Percentiles rank a stretch among this genome's conserved stretches.
Evolutionary conservation across 2,329 filamentous ascomycete genomes (phyloP).

Genomic region (Ophiostoma sp.): DNA sequence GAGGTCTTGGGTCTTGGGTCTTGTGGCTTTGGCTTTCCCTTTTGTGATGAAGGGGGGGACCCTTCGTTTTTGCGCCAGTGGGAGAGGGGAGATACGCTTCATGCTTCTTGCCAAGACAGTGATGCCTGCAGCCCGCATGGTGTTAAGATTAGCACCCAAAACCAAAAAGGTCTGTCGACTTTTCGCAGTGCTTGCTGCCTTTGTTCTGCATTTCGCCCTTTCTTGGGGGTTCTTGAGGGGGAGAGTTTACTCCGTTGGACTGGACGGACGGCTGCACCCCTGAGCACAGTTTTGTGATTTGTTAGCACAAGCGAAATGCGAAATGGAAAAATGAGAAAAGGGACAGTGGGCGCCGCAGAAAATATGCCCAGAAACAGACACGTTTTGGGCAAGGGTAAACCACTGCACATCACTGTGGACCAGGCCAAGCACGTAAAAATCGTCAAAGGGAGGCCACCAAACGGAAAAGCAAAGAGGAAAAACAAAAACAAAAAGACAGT

Average conservation of each 20-base stretch:
- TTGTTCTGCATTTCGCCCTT: background rate
- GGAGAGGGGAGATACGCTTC: background rate
- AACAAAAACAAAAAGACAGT: background rate
- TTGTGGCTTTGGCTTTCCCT: too few species aligned
- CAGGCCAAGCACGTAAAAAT: background rate
- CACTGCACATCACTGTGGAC: background rate
- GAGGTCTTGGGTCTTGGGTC: background rate
- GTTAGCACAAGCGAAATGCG: background rate
- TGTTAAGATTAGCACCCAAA: background rate
- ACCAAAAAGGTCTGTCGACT: background rate
- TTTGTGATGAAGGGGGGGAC: background rate
- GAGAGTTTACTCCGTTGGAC: background rate
- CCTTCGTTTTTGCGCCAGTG: background rate
- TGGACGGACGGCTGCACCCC: background rate
- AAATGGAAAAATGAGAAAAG: background rate
- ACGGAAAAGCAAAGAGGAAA: background rate
- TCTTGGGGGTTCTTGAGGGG: background rate
- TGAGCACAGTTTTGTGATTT: background rate
- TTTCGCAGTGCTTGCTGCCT: background rate
- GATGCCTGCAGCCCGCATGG: background rate
- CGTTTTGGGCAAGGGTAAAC: background rate
- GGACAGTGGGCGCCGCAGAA: background rate
- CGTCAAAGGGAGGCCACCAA: constrained; percentile 3
- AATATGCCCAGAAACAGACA: constrained; percentile 1
- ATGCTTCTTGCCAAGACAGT: constrained; percentile 11